These are phyloP conservation scores for Hirschfeldia incana DNA, from an alignment of 345 rosid species.

Conservation along the genomic window DNA sequence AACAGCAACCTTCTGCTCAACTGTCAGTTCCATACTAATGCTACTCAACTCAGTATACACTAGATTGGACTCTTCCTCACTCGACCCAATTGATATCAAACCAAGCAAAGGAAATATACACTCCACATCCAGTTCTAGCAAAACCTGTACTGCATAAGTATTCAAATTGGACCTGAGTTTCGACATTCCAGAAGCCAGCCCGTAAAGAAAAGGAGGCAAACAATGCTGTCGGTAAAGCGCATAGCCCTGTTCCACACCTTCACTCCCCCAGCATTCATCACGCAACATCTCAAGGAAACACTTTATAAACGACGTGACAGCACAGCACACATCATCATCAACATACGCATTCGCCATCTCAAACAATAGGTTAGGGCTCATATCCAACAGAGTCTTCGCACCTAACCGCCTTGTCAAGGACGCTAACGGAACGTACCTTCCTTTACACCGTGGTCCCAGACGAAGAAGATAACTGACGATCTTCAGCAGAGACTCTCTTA, in stretches of 20 bases:
- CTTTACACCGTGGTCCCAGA: conserved; percentile 83
- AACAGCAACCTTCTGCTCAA: conserved; percentile 81
- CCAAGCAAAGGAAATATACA: conserved; percentile 86
- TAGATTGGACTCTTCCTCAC: conserved; percentile 48
- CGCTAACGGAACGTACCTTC: conserved; percentile 88
- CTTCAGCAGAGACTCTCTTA: conserved; percentile 57
- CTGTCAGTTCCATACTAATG: conserved; percentile 45
- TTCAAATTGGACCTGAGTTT: conserved; percentile 90
- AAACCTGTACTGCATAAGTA: conserved; percentile 82
- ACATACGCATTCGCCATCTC: conserved; percentile 69
- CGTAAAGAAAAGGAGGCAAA: conserved; percentile 71
- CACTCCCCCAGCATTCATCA: conserved; percentile 78
- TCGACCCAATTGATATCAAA: conserved; percentile 59
- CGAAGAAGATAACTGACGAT: conserved; percentile 78
- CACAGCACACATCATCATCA: conserved; percentile 93
- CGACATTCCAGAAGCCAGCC: conserved; percentile 87
- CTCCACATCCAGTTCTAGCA: conserved; percentile 84
- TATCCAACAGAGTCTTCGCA: conserved; percentile 64
- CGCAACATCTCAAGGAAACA: conserved; percentile 86
- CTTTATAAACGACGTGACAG: conserved; percentile 81
- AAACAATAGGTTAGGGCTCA: conserved; percentile 61
- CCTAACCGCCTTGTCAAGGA: conserved; percentile 84
- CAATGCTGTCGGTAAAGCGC: conserved; percentile 59
- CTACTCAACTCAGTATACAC: conserved; percentile 42
- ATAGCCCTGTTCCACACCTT: conserved; percentile 81